Base-by-base conservation (phyloP, 129 eudicot species). In the Arctium lappa region DNA sequence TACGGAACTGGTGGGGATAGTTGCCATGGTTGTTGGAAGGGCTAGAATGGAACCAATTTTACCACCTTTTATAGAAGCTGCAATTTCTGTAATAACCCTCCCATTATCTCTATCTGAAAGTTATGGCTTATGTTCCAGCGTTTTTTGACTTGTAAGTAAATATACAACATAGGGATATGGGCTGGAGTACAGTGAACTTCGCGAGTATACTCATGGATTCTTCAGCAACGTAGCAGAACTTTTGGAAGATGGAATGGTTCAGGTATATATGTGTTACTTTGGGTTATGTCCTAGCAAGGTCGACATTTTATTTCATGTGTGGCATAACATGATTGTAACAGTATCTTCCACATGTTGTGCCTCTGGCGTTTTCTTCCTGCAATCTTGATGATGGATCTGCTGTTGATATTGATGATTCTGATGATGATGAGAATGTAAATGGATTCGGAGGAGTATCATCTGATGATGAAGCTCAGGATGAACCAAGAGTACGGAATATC, bases 361-460 rank as follows among this genome's bases (percentile, higher is more conserved):
- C 98, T 33, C 79, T 95, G 83, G 98, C 88, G 60, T 91, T 95
- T 50, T 74, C 92, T 73, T 95, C 99, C 13, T 95, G 99, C 90
- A 95, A 95, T 82, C 95, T 95, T 82, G 99, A 95, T 86, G 99
- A 95, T 75, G 99, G 99, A 30, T 95, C 99, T 83, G 98, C 99
- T 84, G 90, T 95, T 79, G 97, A 95, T 86, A 81, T 95, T 84
- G 98, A 93, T 82, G 99, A 95, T 81, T 95, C 98, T 27, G 97
- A 93, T 75, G 95, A 83, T 48, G 99, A 95, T 76, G 92, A 95
- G 65, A 93, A 88, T 85, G 89, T 86, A 32, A 89, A 86, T 38
- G 97, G 95, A 79, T 95, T 95, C 86, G 99, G 97, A 66, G 98
- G 94, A 48, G 99, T 95, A 33, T 95, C 99, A 76, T 95, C 99